Percentiles rank a stretch among this genome's conserved stretches.
Conservation (phyloP, 306 rosid genomes). For the apple (Malus domestica) region DNA sequence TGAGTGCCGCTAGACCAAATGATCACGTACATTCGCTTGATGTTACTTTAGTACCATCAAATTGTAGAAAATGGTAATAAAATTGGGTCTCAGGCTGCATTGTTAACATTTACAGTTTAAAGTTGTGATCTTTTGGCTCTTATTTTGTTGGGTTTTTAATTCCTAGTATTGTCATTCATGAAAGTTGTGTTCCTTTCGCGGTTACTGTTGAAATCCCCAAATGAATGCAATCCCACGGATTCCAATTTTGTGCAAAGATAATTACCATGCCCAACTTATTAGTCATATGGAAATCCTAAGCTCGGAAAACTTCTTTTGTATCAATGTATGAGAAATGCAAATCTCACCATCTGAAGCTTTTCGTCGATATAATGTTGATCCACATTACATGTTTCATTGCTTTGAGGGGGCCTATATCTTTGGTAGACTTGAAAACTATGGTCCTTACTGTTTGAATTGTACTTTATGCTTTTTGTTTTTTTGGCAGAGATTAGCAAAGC, state of each 20-base stretch:
- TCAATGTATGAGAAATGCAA: not conserved
- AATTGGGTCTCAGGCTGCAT: not conserved
- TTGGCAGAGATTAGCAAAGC: constrained; percentile 19
- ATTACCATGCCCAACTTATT: not conserved
- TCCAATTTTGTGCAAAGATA: not conserved
- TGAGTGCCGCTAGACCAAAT: not conserved
- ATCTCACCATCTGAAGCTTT: not conserved
- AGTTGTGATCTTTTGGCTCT: not conserved
- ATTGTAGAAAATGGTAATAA: not conserved
- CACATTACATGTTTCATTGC: not conserved
- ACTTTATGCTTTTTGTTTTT: not conserved
- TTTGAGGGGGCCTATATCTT: not conserved
- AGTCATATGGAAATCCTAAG: not conserved
- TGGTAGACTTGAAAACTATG: not conserved
- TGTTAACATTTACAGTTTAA: too few relatives aligned
- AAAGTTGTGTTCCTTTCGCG: not conserved
- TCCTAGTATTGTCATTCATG: not conserved
- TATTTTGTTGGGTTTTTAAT: not conserved
- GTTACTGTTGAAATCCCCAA: not conserved
- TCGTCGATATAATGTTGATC: not conserved
- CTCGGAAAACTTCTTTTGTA: not conserved
- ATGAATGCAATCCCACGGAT: not conserved
- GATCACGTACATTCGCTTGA: not conserved
- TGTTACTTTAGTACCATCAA: not conserved
- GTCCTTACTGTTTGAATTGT: not conserved